Base-by-base conservation (phyloP, 495 filamentous ascomycete genomes). In the Penicillium canescens region DNA sequence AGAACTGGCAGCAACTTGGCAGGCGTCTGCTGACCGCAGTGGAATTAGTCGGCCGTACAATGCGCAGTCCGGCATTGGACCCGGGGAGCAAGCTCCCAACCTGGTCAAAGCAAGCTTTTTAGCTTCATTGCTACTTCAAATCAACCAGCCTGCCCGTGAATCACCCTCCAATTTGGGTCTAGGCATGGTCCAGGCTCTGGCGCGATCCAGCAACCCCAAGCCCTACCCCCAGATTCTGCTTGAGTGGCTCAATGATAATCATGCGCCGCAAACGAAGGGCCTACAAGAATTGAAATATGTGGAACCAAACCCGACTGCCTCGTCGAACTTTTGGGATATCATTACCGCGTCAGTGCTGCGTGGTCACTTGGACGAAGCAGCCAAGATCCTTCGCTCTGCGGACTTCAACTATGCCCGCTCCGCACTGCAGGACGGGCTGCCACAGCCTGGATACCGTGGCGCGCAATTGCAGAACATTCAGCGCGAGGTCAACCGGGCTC, bases 251-350 rank as follows among this genome's bases (percentile, higher is more conserved):
- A 77, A 89, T 46, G 75, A 76, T 3, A 79, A 87, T 58, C 86
- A 93, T 62, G 78, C 83, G 42, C 72, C 86, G 23, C 85, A 84
- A 54, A 68, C 69, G 18, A 72, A 77, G 41, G 86, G 88, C 53
- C 60, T 88, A 3, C 73, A 82, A 36, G 70, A 83, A 11, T 71
- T 96, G 35, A 71, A 80, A 53, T 75, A 76, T 21, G 67, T 85
- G 50, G 74, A 80, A 41, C 89, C 88, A 3, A 88, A 86, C 52
- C 87, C 89, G 34, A 85, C 90, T 3, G 82, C 83, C 41, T 87
- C 91, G 57, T 69, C 72, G 6, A 75, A 83, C 24, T 97, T 89
- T 66, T 97, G 92, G 92, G 87, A 90, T 61, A 78, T 84, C 9
- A 71, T 96, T 14, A 86, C 84, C 55, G 75, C 78, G 28, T 67